Conservation (phyloP, 1,284 basidiomycete species). For the Waitea zeae region DNA sequence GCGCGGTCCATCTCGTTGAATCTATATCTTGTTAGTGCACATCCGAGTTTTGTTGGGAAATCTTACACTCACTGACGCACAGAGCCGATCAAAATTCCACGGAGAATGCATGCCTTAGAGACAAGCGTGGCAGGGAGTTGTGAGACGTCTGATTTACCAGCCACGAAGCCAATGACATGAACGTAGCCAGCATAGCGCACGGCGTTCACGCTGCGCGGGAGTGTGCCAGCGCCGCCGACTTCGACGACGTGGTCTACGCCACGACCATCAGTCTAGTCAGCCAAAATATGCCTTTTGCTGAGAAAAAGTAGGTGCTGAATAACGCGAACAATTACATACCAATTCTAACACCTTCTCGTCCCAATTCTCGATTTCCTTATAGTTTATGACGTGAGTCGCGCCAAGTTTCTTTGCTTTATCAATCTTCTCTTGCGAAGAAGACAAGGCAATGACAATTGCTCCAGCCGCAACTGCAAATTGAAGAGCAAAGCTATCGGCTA, state of each 20-base stretch:
- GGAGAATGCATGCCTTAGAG: slow-evolving; percentile 6
- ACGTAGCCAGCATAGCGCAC: slow-evolving; percentile 9
- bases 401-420: slow-evolving; percentile 26
- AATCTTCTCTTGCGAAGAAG: slow-evolving; percentile 43
- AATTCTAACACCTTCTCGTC: slow-evolving; percentile 14
- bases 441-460: slow-evolving; percentile 39
- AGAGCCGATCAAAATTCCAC: slow-evolving; percentile 12
- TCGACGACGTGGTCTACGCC: slow-evolving; percentile 9
- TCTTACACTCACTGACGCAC: no score
- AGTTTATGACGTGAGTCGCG: slow-evolving; percentile 37
- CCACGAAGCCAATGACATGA: slow-evolving; percentile 9
- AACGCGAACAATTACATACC: not conserved
- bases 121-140: slow-evolving; percentile 3
- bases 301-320: not conserved
- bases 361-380: slow-evolving; percentile 14
- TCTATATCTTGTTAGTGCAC: not conserved
- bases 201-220: slow-evolving; percentile 6
- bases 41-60: not conserved
- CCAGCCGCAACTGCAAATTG: slow-evolving; percentile 41
- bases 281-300: not conserved
- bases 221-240: slow-evolving; percentile 10
- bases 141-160: not conserved
- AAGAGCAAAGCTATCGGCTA: slow-evolving; percentile 19
- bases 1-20: slow-evolving; percentile 18
- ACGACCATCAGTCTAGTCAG: slow-evolving; percentile 4